These are phyloP conservation scores for Tetracladium setigerum DNA, from an alignment of 495 filamentous ascomycete genomes.

Conservation along the genomic window DNA sequence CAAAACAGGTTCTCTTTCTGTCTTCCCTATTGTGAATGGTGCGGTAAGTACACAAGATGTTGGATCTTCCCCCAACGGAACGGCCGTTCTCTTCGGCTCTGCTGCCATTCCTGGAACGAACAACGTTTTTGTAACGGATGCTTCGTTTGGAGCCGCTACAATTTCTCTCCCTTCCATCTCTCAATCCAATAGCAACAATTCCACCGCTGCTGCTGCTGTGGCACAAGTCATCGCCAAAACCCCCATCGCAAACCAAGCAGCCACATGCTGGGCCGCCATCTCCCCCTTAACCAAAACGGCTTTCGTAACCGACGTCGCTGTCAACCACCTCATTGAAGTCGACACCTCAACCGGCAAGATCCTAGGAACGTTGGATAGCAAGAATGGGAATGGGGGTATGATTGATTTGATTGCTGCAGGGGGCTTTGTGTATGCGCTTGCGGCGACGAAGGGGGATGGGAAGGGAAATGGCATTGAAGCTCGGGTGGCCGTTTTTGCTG, in stretches of 20 bases:
- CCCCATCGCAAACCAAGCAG: conserved; percentile 38
- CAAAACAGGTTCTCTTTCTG: conserved; percentile 46
- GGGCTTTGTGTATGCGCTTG: conserved; percentile 45
- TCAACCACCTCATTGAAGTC: conserved; percentile 47
- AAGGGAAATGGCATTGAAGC: conserved; percentile 11
- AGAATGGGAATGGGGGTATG: conserved; percentile 41
- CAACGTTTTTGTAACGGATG: conserved; percentile 44
- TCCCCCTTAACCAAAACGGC: conserved; percentile 33
- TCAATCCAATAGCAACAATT: conserved; percentile 7
- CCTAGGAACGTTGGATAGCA: conserved; percentile 17
- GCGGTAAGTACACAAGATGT: conserved; percentile 20
- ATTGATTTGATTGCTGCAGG: conserved; percentile 46
- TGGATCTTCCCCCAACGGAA: conserved; percentile 36
- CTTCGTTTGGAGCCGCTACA: conserved; percentile 43
- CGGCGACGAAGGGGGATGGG: conserved; percentile 19
- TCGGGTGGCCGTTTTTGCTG: conserved; percentile 43
- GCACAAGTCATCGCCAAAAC: conserved; percentile 19
- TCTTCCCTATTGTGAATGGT: conserved; percentile 32
- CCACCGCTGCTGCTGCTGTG: neutral
- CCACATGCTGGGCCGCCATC: conserved; percentile 49
- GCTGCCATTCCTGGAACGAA: conserved; percentile 32
- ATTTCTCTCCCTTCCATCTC: conserved; percentile 28
- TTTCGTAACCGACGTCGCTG: conserved; percentile 45
- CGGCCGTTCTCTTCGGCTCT: conserved; percentile 47
- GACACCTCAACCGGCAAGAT: conserved; percentile 33